Evolutionary conservation across 2,329 filamentous ascomycete species (phyloP).

Genomic region (Fusarium tupiense): DNA sequence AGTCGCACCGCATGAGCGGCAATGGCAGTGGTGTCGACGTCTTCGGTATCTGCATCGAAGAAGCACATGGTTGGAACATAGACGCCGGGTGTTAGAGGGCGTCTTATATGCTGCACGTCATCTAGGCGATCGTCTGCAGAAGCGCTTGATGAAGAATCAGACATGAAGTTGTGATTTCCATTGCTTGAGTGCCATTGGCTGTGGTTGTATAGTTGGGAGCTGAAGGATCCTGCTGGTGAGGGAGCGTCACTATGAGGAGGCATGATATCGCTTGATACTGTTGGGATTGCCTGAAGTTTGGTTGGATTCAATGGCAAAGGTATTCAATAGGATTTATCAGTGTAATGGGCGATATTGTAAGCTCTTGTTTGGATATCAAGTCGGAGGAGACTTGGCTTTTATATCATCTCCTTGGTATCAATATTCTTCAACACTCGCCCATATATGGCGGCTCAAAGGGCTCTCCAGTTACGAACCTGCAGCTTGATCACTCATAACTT

Average conservation of each 20-base stretch:
- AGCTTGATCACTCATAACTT: slow-evolving; percentile 2
- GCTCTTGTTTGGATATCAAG: not conserved
- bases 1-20: slow-evolving; percentile 72
- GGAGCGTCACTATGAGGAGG: slow-evolving; percentile 38
- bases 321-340: not conserved
- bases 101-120: slow-evolving; percentile 45
- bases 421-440: not conserved
- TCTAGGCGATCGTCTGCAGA: slow-evolving; percentile 54
- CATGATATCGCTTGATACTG: slow-evolving; percentile 16
- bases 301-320: not conserved
- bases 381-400: not conserved
- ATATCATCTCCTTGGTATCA: not conserved
- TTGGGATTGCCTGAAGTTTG: not conserved
- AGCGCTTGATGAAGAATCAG: slow-evolving; percentile 48
- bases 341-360: not conserved
- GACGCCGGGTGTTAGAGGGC: slow-evolving; percentile 62
- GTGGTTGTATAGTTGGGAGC: slow-evolving; percentile 41
- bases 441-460: not conserved
- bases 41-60: slow-evolving; percentile 72
- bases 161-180: slow-evolving; percentile 39
- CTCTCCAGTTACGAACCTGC: not conserved
- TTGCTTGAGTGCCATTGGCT: slow-evolving; percentile 43
- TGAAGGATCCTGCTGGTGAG: slow-evolving; percentile 33
- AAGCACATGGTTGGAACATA: slow-evolving; percentile 81
- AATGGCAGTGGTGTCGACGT: slow-evolving; percentile 71